These are phyloP conservation scores for Zygoascus meyerae DNA, from an alignment of 1,139 yeast species.

Conservation along the genomic window DNA sequence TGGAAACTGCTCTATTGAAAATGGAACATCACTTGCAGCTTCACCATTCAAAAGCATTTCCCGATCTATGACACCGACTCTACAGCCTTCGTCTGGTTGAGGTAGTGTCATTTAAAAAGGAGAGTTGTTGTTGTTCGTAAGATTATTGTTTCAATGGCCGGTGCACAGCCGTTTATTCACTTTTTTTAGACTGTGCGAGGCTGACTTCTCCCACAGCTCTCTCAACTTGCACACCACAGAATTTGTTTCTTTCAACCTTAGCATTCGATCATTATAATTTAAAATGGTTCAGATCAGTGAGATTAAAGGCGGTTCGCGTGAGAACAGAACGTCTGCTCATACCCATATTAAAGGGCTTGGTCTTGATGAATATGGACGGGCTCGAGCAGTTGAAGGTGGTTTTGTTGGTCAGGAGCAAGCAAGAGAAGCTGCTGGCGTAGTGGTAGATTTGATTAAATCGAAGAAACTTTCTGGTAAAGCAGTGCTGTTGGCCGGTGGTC, in stretches of 20 bases:
- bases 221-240: constrained; percentile 5
- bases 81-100: background rate
- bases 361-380: constrained; percentile 81
- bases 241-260: background rate
- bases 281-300: constrained; percentile 80
- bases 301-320: constrained; percentile 61
- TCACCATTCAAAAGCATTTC: no score
- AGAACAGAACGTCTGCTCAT: constrained; percentile 89
- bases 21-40: no score
- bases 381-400: constrained; percentile 84
- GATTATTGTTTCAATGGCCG: background rate
- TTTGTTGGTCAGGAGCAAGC: constrained; percentile 94
- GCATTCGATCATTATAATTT: no score
- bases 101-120: constrained; percentile 5
- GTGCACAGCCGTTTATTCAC: background rate
- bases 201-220: background rate
- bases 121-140: constrained; percentile 1
- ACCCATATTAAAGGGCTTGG: constrained; percentile 96
- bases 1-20: no score
- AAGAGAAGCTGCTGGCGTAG: constrained; percentile 94
- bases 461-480: constrained; percentile 96
- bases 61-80: constrained; percentile 1
- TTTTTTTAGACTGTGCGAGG: background rate
- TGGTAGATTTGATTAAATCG: constrained; percentile 89
- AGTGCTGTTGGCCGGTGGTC: constrained; percentile 92